Conservation (phyloP, 768 basidiomycete species). For the Dioszegia crocea region DNA sequence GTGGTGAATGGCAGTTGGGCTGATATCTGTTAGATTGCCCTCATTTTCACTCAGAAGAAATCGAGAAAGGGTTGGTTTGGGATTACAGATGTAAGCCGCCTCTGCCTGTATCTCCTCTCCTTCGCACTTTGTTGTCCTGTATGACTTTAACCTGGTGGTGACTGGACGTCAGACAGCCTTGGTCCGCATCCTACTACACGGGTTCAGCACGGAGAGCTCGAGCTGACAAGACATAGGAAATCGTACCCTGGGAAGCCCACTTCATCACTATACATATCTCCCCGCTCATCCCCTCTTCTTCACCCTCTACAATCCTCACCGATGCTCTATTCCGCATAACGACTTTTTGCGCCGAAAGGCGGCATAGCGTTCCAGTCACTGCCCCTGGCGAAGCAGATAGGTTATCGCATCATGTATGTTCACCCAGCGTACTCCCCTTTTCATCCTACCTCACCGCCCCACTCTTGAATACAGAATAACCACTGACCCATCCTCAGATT, state of each 20-base stretch:
- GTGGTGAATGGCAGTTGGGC: not conserved
- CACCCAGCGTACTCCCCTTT: too few species aligned
- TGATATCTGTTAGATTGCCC: slow-evolving; percentile 23
- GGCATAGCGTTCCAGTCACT: slow-evolving; percentile 28
- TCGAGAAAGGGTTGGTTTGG: slow-evolving; percentile 44
- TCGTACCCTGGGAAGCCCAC: slow-evolving; percentile 46
- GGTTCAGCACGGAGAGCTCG: not conserved
- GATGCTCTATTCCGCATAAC: slow-evolving; percentile 25
- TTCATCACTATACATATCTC: slow-evolving; percentile 22
- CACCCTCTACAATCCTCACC: not conserved
- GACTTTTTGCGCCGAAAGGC: slow-evolving; percentile 33
- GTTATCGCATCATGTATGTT: slow-evolving; percentile 3
- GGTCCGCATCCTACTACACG: not conserved
- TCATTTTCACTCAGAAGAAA: slow-evolving; percentile 39
- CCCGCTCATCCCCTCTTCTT: not conserved
- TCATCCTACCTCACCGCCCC: not conserved
- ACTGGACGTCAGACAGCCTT: too few species aligned
- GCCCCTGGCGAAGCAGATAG: not conserved
- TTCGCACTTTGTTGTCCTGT: not conserved
- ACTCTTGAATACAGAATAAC: too few species aligned
- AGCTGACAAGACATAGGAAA: slow-evolving; percentile 24
- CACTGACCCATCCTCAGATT: slow-evolving; percentile 40
- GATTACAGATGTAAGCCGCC: slow-evolving; percentile 37
- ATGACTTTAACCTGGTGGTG: too few species aligned
- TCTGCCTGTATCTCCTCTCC: not conserved